A percentile compares a stretch with the other conserved stretches of the same genome.
Evolutionary conservation across 495 filamentous ascomycete genomes (phyloP).

Genomic region (Rhizodiscina lignyota): DNA sequence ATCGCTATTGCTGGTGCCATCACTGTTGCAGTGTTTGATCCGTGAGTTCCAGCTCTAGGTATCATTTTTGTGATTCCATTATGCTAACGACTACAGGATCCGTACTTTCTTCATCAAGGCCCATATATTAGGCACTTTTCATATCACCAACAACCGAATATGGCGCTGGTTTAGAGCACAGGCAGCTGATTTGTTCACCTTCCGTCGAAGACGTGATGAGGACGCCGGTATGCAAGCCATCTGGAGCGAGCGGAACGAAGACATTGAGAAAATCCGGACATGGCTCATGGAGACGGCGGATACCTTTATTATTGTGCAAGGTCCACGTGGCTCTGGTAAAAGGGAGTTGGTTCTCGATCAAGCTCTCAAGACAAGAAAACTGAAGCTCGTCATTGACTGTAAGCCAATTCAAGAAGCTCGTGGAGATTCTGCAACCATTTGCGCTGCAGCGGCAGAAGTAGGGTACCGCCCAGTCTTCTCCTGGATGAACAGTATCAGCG

Average conservation of each 20-base stretch:
- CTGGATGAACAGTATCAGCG: conserved; percentile 90
- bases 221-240: conserved; percentile 60
- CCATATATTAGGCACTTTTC: conserved; percentile 63
- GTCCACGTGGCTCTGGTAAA: conserved; percentile 83
- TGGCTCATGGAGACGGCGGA: conserved; percentile 77
- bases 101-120: conserved; percentile 81
- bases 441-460: conserved; percentile 63
- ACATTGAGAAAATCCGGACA: conserved; percentile 65
- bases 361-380: conserved; percentile 55
- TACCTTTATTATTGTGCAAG: conserved; percentile 89
- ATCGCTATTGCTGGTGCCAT: conserved; percentile 68
- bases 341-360: conserved; percentile 74
- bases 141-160: conserved; percentile 50
- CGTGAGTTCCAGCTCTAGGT: conserved; percentile 21
- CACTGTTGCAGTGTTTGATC: conserved; percentile 85
- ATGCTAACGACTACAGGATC: conserved; percentile 13
- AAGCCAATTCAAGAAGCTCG: conserved; percentile 84
- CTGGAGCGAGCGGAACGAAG: conserved; percentile 70
- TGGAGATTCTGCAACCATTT: conserved; percentile 78
- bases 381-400: conserved; percentile 84
- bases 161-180: conserved; percentile 70
- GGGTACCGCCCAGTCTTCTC: conserved; percentile 90
- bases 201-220: conserved; percentile 21
- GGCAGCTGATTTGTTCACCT: conserved; percentile 41
- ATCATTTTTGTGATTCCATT: conserved; percentile 23